Conservation (phyloP, 2,329 filamentous ascomycete genomes). For the Paramyrothecium roridum region DNA sequence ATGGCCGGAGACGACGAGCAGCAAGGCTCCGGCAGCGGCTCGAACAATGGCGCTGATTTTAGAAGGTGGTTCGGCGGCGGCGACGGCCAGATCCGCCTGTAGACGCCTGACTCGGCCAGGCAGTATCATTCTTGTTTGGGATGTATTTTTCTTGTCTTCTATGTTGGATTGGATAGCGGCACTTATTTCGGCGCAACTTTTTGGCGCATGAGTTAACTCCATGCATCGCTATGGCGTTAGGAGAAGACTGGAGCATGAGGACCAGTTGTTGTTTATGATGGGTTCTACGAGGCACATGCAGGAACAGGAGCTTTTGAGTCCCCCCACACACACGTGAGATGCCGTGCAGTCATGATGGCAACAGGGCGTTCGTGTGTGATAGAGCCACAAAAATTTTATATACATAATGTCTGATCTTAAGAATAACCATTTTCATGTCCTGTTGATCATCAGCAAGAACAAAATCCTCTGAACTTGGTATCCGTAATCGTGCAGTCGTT, state of each 20-base stretch:
- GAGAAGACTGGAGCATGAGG: not conserved
- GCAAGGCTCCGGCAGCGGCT: slow-evolving; percentile 19
- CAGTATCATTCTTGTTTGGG: slow-evolving; percentile 14
- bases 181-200: too few species aligned
- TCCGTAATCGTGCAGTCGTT: too few species aligned
- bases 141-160: too few species aligned
- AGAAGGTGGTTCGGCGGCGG: slow-evolving; percentile 58
- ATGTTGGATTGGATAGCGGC: not conserved
- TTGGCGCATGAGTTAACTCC: not conserved
- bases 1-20: slow-evolving; percentile 58
- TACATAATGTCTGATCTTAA: not conserved
- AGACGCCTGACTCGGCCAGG: slow-evolving; percentile 8
- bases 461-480: too few species aligned
- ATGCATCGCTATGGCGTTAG: not conserved
- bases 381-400: not conserved
- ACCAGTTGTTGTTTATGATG: not conserved
- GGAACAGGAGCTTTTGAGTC: too few species aligned
- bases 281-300: too few species aligned
- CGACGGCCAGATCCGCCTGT: slow-evolving; percentile 28
- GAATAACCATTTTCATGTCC: not conserved
- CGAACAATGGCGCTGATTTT: slow-evolving; percentile 37
- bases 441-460: too few species aligned
- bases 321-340: too few species aligned
- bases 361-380: not conserved
- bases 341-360: too few species aligned